phyloP scores from a whole-genome alignment of 495 filamentous ascomycete genomes.

The Lophiotrema nucula region DNA sequence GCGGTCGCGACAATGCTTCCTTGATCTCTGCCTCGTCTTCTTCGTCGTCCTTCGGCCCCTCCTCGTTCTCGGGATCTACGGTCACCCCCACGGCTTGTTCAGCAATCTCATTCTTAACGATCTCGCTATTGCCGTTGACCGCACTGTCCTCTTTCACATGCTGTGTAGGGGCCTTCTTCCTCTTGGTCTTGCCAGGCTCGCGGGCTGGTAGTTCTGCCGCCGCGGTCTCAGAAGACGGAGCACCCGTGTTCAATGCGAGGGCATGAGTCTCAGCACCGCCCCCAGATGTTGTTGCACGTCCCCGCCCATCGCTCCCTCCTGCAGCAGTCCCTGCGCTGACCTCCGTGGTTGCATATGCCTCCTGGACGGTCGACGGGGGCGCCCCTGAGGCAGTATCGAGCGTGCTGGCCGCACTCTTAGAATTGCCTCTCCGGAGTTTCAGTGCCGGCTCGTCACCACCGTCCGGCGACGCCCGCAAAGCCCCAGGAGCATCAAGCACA shows the following conservation, averaged over 20 bases:
- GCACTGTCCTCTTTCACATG: constrained; percentile 27
- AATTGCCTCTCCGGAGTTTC: constrained; percentile 5
- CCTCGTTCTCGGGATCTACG: constrained; percentile 44
- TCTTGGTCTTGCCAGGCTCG: constrained; percentile 23
- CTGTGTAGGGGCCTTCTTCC: constrained; percentile 3
- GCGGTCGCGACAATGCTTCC: constrained; percentile 57
- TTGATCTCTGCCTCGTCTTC: constrained; percentile 44
- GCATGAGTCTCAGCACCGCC: constrained; percentile 2
- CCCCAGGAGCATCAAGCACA: constrained; percentile 22
- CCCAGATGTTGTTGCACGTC: not conserved
- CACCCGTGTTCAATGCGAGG: not conserved
- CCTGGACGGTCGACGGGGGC: not conserved
- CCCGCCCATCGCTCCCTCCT: not conserved
- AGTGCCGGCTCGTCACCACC: constrained; percentile 8
- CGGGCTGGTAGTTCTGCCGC: constrained; percentile 20
- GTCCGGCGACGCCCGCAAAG: constrained; percentile 28
- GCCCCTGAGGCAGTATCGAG: constrained; percentile 1
- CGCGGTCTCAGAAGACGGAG: constrained; percentile 13
- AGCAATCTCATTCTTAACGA: not conserved
- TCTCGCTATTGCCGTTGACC: not conserved
- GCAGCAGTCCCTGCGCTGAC: constrained; percentile 4
- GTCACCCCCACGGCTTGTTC: constrained; percentile 21
- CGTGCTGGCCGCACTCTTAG: not conserved
- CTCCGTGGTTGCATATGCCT: constrained; percentile 19
- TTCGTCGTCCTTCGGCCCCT: constrained; percentile 37